phyloP scores from a whole-genome alignment of 2,329 filamentous ascomycete species.

The Ascochyta pisi region DNA sequence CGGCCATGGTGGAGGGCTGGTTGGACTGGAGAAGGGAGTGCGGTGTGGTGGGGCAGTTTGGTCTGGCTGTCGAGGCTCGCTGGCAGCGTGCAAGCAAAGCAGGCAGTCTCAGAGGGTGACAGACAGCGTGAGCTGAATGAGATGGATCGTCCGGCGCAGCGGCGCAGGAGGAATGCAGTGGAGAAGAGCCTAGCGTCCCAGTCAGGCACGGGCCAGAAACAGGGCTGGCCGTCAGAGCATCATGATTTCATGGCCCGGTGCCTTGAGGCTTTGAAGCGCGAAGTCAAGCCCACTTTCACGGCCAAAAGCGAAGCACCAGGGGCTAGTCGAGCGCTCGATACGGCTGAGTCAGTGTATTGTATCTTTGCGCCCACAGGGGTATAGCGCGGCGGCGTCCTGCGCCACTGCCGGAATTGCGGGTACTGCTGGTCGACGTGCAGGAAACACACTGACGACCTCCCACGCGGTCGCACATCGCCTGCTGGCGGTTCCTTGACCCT shows the following conservation, averaged over 20 bases:
- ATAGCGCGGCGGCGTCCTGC: neutral
- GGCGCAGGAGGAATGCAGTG: constrained; percentile 20
- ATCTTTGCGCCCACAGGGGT: neutral
- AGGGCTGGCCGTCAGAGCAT: constrained; percentile 20
- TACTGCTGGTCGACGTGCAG: neutral
- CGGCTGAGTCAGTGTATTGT: constrained; percentile 10
- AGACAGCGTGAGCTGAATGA: constrained; percentile 5
- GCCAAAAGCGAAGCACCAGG: neutral
- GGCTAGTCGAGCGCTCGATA: neutral
- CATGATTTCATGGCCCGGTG: constrained; percentile 11
- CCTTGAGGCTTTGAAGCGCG: constrained; percentile 12
- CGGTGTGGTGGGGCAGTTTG: neutral
- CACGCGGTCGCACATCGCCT: constrained; percentile 5
- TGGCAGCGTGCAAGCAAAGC: neutral
- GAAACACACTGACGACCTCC: constrained; percentile 3
- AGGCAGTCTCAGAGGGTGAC: constrained; percentile 7
- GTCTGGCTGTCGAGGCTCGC: constrained; percentile 4
- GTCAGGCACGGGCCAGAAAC: constrained; percentile 12
- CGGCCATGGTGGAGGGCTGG: constrained; percentile 39
- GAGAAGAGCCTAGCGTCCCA: constrained; percentile 18
- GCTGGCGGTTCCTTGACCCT: neutral
- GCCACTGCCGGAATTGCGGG: constrained; percentile 1
- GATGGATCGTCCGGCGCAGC: constrained; percentile 19
- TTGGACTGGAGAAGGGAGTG: constrained; percentile 9
- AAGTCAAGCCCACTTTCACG: constrained; percentile 6